Conservation (phyloP, 768 basidiomycete genomes). For the Macrolepiota dolichaula region DNA sequence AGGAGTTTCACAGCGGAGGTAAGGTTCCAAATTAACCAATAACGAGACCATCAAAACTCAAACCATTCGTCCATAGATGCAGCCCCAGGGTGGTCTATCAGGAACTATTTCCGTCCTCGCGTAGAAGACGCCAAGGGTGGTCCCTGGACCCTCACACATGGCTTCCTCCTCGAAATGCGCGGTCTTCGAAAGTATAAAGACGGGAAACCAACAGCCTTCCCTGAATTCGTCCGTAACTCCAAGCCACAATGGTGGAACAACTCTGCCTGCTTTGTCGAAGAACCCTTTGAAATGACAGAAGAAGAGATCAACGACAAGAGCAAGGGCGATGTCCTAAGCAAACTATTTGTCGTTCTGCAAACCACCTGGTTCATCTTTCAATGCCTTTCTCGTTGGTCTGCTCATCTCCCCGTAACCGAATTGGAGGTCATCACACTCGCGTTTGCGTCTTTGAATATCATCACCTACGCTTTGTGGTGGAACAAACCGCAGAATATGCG, state of each 20-base stretch:
- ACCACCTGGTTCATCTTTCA: not conserved
- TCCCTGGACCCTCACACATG: not conserved
- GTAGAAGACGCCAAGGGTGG: not conserved
- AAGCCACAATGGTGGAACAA: too few relatives aligned
- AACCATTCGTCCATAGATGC: not conserved
- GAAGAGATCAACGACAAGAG: not conserved
- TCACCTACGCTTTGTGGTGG: not conserved
- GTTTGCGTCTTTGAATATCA: not conserved
- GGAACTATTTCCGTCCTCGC: not conserved
- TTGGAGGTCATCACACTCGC: not conserved
- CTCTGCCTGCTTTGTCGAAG: not conserved
- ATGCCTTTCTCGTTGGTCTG: not conserved
- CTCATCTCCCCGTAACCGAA: not conserved
- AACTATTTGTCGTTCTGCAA: not conserved
- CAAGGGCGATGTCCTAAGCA: not conserved
- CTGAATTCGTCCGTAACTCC: too few relatives aligned
- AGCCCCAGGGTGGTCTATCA: not conserved
- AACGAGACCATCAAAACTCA: not conserved
- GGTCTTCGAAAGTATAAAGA: not conserved
- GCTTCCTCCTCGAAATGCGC: not conserved
- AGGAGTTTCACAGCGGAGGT: not conserved
- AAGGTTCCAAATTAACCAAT: not conserved
- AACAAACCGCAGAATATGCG: not conserved
- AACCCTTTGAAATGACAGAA: not conserved
- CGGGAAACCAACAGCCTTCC: too few relatives aligned